Percentiles rank a stretch among this genome's conserved stretches.
These are phyloP conservation scores for Trametes cubensis DNA, from an alignment of 768 basidiomycete species.

Conservation along the genomic window DNA sequence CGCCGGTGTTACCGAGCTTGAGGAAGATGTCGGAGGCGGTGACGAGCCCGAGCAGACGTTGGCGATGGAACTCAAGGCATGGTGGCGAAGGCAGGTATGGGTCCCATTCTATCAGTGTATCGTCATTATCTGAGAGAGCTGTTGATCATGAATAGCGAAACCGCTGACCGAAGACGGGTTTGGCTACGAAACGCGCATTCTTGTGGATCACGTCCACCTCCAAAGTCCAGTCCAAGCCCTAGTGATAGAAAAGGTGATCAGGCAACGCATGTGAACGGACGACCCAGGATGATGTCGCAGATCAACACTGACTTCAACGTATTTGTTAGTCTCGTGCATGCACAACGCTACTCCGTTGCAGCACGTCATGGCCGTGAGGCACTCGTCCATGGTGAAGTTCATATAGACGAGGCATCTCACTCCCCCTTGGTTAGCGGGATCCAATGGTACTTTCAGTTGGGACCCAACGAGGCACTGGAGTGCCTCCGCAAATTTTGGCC, in stretches of 20 bases:
- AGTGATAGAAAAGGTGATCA: not conserved
- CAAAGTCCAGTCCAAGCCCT: constrained; percentile 38
- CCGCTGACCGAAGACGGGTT: constrained; percentile 15
- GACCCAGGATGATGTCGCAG: not conserved
- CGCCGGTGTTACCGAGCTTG: constrained; percentile 39
- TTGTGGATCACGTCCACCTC: constrained; percentile 34
- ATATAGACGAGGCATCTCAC: constrained; percentile 15
- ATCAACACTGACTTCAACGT: constrained; percentile 16
- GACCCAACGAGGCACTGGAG: constrained; percentile 15
- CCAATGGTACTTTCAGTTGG: constrained; percentile 11
- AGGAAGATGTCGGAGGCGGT: constrained; percentile 33
- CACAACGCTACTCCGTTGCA: constrained; percentile 20
- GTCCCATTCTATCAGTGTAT: constrained; percentile 30
- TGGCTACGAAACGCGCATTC: constrained; percentile 24
- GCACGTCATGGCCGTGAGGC: constrained; percentile 19
- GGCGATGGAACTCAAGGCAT: constrained; percentile 31
- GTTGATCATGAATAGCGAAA: not conserved
- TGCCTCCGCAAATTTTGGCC: constrained; percentile 5
- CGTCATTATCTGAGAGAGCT: not conserved
- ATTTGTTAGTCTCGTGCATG: constrained; percentile 4
- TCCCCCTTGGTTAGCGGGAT: constrained; percentile 11
- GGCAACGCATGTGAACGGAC: not conserved
- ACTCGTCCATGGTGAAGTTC: constrained; percentile 17
- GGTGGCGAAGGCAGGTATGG: constrained; percentile 30
- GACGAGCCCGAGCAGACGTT: constrained; percentile 32